Base-by-base conservation (phyloP, 495 filamentous ascomycete genomes). In the Parmelia sp. region DNA sequence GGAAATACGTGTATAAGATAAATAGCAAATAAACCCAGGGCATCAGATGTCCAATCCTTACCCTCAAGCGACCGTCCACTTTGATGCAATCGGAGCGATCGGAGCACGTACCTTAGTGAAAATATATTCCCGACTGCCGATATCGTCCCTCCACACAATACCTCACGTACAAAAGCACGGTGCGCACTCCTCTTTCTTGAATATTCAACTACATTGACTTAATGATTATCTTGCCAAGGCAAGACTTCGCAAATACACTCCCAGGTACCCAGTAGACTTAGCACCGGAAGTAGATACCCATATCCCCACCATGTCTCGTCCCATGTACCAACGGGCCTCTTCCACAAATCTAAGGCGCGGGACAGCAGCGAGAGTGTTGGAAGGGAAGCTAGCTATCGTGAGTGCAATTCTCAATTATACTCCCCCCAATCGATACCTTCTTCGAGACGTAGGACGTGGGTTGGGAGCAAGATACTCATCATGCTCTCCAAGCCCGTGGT, bases 331-430 rank as follows among this genome's bases (percentile, higher is more conserved):
- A 65, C 67, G 70, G 44, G 63, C 64, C 31, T 66, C 70, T 4
- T 71, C 70, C 12, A 71, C 70, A n/a, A 69, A 71, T 58, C 60
- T 70, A 25, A 61, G 35, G 10, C 55, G 40, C 35, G 60, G 56
- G n/a, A 29, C 62, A 10, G 39, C 27, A 51, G 21, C 27, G 23
- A 58, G 67, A 39, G 66, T 75, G 17, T 67, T 82, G 27, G 82
- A 89, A 71, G 86, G 86, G 40, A 91, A 90, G 74, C 79, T 91
- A 29, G 89, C 82, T 51, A 87, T 92, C 68, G 78, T 55, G 29
- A 55, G 51, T 33, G 4, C 51, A 33, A 33, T n/a, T 10, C 31
- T 27, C 0, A 14, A 25, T 15, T 14, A 6, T 27, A 6, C 1
- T 17, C 2, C 21, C 51, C 3, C 6, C 51, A 10, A 2, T n/a